These are phyloP conservation scores for Sclerotinia sclerotiorum DNA, from an alignment of 2,329 filamentous ascomycete genomes.

Conservation along the genomic window DNA sequence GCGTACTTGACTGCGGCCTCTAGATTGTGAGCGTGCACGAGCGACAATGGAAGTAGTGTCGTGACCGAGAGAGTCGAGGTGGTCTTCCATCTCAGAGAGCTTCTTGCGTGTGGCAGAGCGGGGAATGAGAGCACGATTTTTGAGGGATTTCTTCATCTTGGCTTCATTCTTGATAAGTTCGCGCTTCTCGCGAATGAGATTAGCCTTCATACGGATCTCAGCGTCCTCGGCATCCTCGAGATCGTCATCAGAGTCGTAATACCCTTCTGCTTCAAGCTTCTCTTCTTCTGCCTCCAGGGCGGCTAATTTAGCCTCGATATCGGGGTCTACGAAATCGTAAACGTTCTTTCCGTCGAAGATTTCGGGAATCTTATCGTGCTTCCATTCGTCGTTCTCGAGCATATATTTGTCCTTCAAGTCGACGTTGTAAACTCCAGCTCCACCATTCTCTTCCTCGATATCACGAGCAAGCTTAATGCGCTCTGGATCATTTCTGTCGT, in stretches of 20 bases:
- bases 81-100: constrained; percentile 81
- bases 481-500: constrained; percentile 86
- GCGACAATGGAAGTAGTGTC: constrained; percentile 74
- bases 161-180: constrained; percentile 90
- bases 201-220: constrained; percentile 86
- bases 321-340: constrained; percentile 94
- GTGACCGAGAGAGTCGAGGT: constrained; percentile 80
- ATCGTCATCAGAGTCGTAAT: constrained; percentile 81
- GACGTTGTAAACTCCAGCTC: constrained; percentile 93
- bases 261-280: constrained; percentile 84
- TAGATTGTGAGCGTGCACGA: constrained; percentile 67
- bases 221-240: constrained; percentile 87
- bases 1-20: constrained; percentile 69
- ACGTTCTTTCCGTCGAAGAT: constrained; percentile 95
- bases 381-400: constrained; percentile 88
- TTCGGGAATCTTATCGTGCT: constrained; percentile 93
- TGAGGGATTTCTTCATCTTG: constrained; percentile 92
- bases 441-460: constrained; percentile 86
- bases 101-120: constrained; percentile 78
- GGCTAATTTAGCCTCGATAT: constrained; percentile 89
- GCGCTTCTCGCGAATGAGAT: constrained; percentile 93
- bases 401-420: constrained; percentile 88
- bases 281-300: constrained; percentile 96
- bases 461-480: constrained; percentile 79
- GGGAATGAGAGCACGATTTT: constrained; percentile 94